These are phyloP conservation scores for Theobroma grandiflorum DNA, from an alignment of 441 rosid genomes.

Conservation along the genomic window DNA sequence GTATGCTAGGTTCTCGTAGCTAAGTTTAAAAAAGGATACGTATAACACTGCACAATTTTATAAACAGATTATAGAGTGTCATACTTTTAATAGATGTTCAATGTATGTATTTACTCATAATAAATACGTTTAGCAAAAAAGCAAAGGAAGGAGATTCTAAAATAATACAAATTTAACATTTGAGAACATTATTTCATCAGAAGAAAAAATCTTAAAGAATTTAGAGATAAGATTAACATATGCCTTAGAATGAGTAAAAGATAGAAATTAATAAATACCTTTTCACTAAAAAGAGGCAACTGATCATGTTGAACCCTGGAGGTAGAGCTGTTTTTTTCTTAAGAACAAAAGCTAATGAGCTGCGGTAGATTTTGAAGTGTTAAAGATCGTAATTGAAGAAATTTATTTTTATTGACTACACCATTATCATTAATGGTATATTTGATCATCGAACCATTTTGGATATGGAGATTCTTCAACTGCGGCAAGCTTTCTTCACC, in stretches of 20 bases:
- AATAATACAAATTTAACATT: too few species aligned
- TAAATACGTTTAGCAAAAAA: too few species aligned
- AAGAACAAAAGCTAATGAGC: conserved; percentile 15
- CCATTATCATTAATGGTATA: not conserved
- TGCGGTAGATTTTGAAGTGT: not conserved
- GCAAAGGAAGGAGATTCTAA: too few species aligned
- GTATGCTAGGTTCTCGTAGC: too few species aligned
- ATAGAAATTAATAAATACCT: not conserved
- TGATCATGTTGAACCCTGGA: not conserved
- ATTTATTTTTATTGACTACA: not conserved
- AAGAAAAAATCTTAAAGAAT: too few species aligned
- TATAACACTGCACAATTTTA: too few species aligned
- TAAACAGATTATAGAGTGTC: too few species aligned
- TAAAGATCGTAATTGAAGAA: not conserved
- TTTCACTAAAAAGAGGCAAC: conserved; percentile 2
- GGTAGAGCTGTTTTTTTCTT: not conserved
- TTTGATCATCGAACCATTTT: not conserved
- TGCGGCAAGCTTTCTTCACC: not conserved
- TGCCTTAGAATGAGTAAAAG: too few species aligned
- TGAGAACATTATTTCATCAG: too few species aligned
- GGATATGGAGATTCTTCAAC: conserved; percentile 1
- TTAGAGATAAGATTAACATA: not conserved
- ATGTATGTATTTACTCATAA: too few species aligned
- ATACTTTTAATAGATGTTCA: too few species aligned
- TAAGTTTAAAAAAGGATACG: too few species aligned